Conservation (phyloP, 1,139 yeast genomes). For the Geotrichum reessii region DNA sequence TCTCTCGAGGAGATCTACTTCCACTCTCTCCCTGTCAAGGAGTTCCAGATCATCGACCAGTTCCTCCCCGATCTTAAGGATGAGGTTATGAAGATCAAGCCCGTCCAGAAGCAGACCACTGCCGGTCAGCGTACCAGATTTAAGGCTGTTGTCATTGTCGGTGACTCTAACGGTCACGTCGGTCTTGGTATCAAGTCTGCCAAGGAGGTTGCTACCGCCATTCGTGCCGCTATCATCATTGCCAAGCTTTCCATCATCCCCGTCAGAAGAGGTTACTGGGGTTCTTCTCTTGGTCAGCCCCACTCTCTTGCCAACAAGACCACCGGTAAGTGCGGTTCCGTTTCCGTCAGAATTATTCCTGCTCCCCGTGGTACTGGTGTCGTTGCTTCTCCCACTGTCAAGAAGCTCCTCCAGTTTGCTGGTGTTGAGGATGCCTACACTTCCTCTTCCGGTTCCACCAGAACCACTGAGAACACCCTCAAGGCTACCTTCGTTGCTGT, state of each 20-base stretch:
- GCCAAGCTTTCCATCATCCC: conserved; percentile 99
- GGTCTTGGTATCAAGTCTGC: conserved; percentile 99
- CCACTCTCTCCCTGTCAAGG: conserved; percentile 99
- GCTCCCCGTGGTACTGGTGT: conserved; percentile 99
- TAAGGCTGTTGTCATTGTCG: conserved; percentile 99
- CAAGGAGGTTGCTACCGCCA: conserved; percentile 99
- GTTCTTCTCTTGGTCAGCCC: conserved; percentile 98
- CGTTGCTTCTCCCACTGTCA: conserved; percentile 99
- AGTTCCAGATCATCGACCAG: conserved; percentile 96
- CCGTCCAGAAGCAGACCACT: conserved; percentile 99
- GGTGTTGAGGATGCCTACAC: conserved; percentile 99
- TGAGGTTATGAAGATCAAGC: conserved; percentile 99
- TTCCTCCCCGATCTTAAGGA: conserved; percentile 94
- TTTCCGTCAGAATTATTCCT: conserved; percentile 95
- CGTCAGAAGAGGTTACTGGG: conserved; percentile 99
- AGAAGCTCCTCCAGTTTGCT: conserved; percentile 97
- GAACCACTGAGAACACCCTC: conserved; percentile 99
- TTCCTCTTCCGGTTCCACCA: conserved; percentile 97
- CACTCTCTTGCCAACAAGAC: conserved; percentile 98
- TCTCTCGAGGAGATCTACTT: conserved; percentile 97
- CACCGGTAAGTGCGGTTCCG: conserved; percentile 99
- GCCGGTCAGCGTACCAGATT: conserved; percentile 99
- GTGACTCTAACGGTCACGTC: conserved; percentile 99
- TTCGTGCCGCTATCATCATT: conserved; percentile 98
- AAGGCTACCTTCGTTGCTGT: conserved; percentile 99